A percentile compares a stretch with the other conserved stretches of the same genome.
These are phyloP conservation scores for Blakeslea trispora DNA, from an alignment of 371 early-diverging fungal species.

Conservation along the genomic window DNA sequence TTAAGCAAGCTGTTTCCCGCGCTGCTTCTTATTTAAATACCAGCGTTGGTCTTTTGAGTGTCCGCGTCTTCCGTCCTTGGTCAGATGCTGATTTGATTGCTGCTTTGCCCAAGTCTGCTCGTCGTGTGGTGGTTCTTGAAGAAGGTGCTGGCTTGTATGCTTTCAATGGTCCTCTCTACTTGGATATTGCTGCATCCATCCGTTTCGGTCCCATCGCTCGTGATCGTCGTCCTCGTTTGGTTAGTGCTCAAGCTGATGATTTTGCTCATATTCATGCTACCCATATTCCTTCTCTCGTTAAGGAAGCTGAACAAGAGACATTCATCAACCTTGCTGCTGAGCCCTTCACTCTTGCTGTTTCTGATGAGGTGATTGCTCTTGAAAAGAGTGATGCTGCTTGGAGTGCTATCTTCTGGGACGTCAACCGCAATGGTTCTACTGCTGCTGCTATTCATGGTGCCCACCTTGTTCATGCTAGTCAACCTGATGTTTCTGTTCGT, in stretches of 20 bases:
- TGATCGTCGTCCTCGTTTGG: slow-evolving; percentile 40
- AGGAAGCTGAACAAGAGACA: slow-evolving; percentile 37
- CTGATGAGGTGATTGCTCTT: slow-evolving; percentile 16
- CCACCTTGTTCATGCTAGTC: slow-evolving; percentile 40
- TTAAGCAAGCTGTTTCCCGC: slow-evolving; percentile 46
- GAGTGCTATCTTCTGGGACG: slow-evolving; percentile 72
- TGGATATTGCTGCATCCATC: slow-evolving; percentile 73
- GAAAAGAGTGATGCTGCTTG: slow-evolving; percentile 31
- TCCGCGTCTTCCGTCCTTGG: slow-evolving; percentile 85
- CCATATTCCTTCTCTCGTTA: slow-evolving; percentile 46
- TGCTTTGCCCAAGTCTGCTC: slow-evolving; percentile 63
- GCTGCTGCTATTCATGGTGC: slow-evolving; percentile 55
- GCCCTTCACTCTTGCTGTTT: slow-evolving; percentile 11
- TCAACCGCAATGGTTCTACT: slow-evolving; percentile 53
- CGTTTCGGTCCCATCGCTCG: slow-evolving; percentile 54
- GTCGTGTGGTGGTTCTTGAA: slow-evolving; percentile 60
- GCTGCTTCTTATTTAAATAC: slow-evolving; percentile 24
- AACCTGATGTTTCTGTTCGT: slow-evolving; percentile 33
- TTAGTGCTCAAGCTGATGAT: slow-evolving; percentile 47
- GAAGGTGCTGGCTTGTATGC: slow-evolving; percentile 57
- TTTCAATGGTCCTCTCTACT: slow-evolving; percentile 63
- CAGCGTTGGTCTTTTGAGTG: slow-evolving; percentile 69
- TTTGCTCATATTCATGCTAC: slow-evolving; percentile 38
- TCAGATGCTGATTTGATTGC: slow-evolving; percentile 67
- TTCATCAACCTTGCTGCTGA: slow-evolving; percentile 34